Conservation (phyloP, 2,329 filamentous ascomycete genomes). For the Apiospora sp. region DNA sequence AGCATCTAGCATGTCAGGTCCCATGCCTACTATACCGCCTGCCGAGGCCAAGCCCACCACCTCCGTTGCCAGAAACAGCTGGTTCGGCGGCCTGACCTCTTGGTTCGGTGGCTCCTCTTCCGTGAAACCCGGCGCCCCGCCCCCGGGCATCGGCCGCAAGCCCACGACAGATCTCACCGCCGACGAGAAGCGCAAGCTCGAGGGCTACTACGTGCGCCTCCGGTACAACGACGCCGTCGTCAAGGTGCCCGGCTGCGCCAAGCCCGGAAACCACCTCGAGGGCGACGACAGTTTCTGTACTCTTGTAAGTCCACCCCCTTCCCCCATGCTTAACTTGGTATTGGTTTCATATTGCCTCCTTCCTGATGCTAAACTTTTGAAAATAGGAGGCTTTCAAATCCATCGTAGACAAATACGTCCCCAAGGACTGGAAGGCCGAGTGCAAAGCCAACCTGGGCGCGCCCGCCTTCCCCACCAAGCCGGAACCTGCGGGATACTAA, state of each 20-base stretch:
- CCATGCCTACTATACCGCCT: slow-evolving; percentile 28
- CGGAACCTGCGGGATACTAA: slow-evolving; percentile 59
- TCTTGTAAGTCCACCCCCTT: slow-evolving; percentile 65
- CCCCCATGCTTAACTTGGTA: background rate
- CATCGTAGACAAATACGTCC: slow-evolving; percentile 90
- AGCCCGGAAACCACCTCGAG: slow-evolving; percentile 80
- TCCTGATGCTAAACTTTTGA: background rate
- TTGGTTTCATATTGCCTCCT: background rate
- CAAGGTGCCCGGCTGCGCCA: slow-evolving; percentile 81
- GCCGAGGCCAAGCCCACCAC: slow-evolving; percentile 22
- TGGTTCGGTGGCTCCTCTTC: slow-evolving; percentile 31
- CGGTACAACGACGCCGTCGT: slow-evolving; percentile 90
- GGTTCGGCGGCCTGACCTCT: slow-evolving; percentile 45
- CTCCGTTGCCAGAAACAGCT: slow-evolving; percentile 30
- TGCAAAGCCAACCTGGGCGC: slow-evolving; percentile 55
- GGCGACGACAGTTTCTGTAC: slow-evolving; percentile 93
- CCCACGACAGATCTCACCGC: slow-evolving; percentile 62
- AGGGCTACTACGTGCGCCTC: slow-evolving; percentile 86
- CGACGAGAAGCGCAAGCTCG: slow-evolving; percentile 65
- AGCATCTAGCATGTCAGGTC: slow-evolving; percentile 23
- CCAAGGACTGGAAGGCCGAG: slow-evolving; percentile 74
- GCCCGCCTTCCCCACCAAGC: slow-evolving; percentile 55
- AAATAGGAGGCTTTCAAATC: slow-evolving; percentile 84
- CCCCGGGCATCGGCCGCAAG: slow-evolving; percentile 66
- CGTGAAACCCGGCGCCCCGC: slow-evolving; percentile 41